Conservation (phyloP, 495 filamentous ascomycete species). For the Evernia prunastri region DNA sequence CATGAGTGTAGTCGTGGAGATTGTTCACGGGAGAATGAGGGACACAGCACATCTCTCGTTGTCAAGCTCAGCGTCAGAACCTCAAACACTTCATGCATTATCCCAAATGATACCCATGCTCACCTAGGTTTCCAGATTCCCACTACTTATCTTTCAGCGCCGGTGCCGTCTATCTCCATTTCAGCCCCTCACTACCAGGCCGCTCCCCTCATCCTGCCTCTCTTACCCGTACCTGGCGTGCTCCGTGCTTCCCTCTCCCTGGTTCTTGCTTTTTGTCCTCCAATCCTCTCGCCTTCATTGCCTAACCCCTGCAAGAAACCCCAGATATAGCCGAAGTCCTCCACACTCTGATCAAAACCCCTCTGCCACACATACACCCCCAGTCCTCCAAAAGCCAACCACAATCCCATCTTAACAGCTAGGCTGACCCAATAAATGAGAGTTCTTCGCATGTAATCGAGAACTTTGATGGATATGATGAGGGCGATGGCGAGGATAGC, state of each 20-base stretch:
- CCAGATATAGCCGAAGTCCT: constrained; percentile 52
- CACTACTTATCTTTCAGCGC: not conserved
- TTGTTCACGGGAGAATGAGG: not conserved
- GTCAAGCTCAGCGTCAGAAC: not conserved
- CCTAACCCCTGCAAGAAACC: constrained; percentile 52
- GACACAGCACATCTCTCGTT: not conserved
- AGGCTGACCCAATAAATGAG: constrained; percentile 69
- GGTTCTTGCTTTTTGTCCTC: constrained; percentile 21
- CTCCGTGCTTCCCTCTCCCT: constrained; percentile 25
- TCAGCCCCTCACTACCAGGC: constrained; percentile 24
- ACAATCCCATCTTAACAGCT: constrained; percentile 52
- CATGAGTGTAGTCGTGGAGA: not conserved
- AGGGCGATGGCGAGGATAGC: constrained; percentile 49
- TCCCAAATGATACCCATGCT: not conserved
- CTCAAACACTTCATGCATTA: not conserved
- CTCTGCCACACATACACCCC: constrained; percentile 54
- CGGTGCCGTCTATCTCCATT: not conserved
- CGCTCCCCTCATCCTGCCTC: constrained; percentile 28
- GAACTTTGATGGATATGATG: constrained; percentile 56
- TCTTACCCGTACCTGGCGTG: constrained; percentile 24
- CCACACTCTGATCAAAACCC: constrained; percentile 53
- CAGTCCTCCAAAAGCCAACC: constrained; percentile 44
- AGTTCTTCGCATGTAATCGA: constrained; percentile 59
- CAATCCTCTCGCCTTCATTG: constrained; percentile 46
- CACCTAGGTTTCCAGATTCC: not conserved